Conservation (phyloP, 129 eudicot genomes). For the Smallanthus sonchifolius region DNA sequence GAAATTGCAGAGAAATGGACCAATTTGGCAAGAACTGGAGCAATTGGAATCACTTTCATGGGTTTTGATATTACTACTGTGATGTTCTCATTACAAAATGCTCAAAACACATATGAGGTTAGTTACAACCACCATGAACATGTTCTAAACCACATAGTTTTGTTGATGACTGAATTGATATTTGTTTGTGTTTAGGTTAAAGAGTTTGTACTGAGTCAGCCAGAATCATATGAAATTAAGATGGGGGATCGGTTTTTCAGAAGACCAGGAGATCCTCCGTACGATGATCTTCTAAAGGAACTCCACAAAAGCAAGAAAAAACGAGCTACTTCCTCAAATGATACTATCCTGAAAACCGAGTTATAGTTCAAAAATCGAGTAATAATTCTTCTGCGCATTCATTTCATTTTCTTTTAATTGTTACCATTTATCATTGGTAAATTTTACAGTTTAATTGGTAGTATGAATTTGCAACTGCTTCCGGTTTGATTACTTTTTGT, state of each 20-base stretch:
- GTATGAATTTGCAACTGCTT: neutral
- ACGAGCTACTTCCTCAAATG: conserved; percentile 9
- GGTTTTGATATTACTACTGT: conserved; percentile 75
- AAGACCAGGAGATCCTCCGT: conserved; percentile 83
- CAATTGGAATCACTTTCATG: conserved; percentile 59
- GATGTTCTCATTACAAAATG: conserved; percentile 82
- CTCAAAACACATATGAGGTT: conserved; percentile 80
- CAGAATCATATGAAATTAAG: conserved; percentile 92
- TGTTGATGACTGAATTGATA: neutral
- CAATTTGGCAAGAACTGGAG: conserved; percentile 71
- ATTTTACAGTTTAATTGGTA: conserved; percentile 3
- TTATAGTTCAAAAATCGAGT: conserved; percentile 3
- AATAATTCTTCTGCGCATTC: neutral
- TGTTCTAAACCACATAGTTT: neutral
- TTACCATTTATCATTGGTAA: conserved; percentile 3
- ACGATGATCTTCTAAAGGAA: conserved; percentile 56
- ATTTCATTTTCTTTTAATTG: neutral
- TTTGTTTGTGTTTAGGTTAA: conserved; percentile 44
- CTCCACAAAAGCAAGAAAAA: conserved; percentile 30
- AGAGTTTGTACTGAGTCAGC: conserved; percentile 66
- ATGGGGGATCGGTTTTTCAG: conserved; percentile 72
- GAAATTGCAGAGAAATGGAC: conserved; percentile 79
- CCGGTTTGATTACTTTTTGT: too few species aligned
- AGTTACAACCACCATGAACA: neutral
- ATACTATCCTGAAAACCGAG: conserved; percentile 17